phyloP scores from a whole-genome alignment of 805 yeast genomes.

The Starmerella tilneyi region DNA sequence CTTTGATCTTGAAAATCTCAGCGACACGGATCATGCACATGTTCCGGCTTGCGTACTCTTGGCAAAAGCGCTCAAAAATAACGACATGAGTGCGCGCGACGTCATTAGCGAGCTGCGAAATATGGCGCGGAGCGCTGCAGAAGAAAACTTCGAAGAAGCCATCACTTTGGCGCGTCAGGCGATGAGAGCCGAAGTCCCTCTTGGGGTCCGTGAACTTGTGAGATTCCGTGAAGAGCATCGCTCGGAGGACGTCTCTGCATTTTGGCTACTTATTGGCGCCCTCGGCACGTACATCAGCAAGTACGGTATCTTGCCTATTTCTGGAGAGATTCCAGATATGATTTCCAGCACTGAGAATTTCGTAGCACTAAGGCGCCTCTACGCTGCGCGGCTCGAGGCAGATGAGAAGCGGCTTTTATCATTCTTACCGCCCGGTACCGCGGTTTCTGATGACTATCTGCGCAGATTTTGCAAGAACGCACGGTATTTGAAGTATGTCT shows the following conservation, averaged over 20 bases:
- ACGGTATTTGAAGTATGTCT: conserved; percentile 12
- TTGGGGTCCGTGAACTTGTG: conserved; percentile 14
- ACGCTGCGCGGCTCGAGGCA: conserved; percentile 41
- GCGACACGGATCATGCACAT: conserved; percentile 41
- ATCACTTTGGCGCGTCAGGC: conserved; percentile 38
- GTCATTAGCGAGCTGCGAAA: conserved; percentile 33
- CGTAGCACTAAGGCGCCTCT: conserved; percentile 47
- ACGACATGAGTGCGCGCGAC: conserved; percentile 35
- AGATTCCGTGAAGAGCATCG: background rate
- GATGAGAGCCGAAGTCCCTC: conserved; percentile 27
- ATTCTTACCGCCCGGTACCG: conserved; percentile 28
- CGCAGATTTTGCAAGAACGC: conserved; percentile 54
- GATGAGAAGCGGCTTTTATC: conserved; percentile 41
- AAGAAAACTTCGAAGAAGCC: conserved; percentile 47
- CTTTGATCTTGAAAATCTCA: conserved; percentile 40
- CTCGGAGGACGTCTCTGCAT: conserved; percentile 25
- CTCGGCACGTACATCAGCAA: conserved; percentile 40
- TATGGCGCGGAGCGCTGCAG: conserved; percentile 34
- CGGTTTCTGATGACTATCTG: conserved; percentile 34
- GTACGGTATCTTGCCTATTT: conserved; percentile 37
- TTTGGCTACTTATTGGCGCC: conserved; percentile 57
- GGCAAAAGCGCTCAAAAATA: conserved; percentile 41
- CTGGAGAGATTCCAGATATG: conserved; percentile 82
- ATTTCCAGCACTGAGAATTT: conserved; percentile 60
- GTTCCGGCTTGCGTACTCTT: conserved; percentile 61